Percentiles rank a stretch among this genome's conserved stretches.
Conservation (phyloP, 2,329 filamentous ascomycete genomes). For the Xenoacremonium recifei region DNA sequence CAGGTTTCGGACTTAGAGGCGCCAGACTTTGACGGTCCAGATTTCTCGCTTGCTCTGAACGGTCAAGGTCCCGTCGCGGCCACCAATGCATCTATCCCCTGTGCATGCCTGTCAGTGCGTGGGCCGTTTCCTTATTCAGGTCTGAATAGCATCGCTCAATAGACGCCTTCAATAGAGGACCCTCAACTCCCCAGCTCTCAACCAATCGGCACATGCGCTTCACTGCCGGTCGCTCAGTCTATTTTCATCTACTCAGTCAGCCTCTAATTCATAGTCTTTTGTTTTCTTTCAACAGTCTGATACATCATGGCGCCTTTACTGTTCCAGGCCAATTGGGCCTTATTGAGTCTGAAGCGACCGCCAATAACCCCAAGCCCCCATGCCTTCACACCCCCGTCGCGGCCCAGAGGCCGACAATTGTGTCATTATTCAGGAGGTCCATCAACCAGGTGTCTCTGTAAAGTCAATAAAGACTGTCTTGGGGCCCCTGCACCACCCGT, state of each 20-base stretch:
- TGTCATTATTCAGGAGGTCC: neutral
- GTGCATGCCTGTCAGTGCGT: constrained; percentile 1
- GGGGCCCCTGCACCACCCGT: constrained; percentile 16
- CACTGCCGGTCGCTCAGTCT: constrained; percentile 8
- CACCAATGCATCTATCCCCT: too few relatives aligned
- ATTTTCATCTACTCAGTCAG: neutral
- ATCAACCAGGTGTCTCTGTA: constrained; percentile 9
- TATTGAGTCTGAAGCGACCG: neutral
- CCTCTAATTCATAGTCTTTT: constrained; percentile 15
- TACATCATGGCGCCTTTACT: constrained; percentile 5
- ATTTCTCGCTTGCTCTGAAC: too few relatives aligned
- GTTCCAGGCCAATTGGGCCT: neutral
- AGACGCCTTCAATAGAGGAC: constrained; percentile 1
- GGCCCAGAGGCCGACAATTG: neutral
- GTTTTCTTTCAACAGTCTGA: constrained; percentile 2
- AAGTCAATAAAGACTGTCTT: constrained; percentile 5
- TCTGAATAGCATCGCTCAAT: constrained; percentile 7
- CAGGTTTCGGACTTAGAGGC: too few relatives aligned
- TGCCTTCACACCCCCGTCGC: neutral
- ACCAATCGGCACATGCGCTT: constrained; percentile 1
- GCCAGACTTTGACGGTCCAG: too few relatives aligned
- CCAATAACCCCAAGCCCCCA: neutral
- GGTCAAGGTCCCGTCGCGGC: too few relatives aligned
- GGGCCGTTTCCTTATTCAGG: constrained; percentile 7
- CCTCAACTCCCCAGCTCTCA: constrained; percentile 3